Conservation (phyloP, 352 stramenopile species). For the Blastocystis sp. region DNA sequence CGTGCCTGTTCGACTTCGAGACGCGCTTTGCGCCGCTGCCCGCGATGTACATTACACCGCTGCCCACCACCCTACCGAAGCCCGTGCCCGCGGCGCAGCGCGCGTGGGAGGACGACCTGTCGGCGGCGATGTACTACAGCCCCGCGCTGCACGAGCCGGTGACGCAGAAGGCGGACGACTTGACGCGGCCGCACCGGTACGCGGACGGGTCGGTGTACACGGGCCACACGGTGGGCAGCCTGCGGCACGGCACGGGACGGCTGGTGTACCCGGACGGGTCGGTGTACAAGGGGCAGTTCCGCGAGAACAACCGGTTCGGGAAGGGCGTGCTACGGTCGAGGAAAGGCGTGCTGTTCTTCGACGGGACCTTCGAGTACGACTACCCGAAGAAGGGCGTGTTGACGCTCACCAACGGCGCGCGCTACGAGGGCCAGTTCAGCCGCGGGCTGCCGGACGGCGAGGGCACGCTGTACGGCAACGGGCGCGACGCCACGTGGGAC, state of each 20-base stretch:
- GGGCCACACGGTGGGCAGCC: neutral
- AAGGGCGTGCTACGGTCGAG: slow-evolving; percentile 20
- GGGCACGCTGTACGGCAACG: slow-evolving; percentile 41
- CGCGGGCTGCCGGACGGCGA: slow-evolving; percentile 22
- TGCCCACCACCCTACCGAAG: too few species aligned
- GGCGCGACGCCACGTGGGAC: slow-evolving; percentile 15
- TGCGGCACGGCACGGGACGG: neutral
- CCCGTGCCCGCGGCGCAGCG: neutral
- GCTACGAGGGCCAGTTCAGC: slow-evolving; percentile 16
- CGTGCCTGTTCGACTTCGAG: too few species aligned
- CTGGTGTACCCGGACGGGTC: slow-evolving; percentile 34
- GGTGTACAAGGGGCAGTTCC: slow-evolving; percentile 28
- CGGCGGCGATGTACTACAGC: neutral
- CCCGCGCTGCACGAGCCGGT: neutral
- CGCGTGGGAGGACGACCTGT: slow-evolving; percentile 26
- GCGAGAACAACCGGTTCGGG: slow-evolving; percentile 1
- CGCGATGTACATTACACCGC: too few species aligned
- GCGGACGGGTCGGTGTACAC: slow-evolving; percentile 4
- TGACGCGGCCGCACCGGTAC: neutral
- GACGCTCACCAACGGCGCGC: slow-evolving; percentile 40
- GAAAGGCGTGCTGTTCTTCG: slow-evolving; percentile 14
- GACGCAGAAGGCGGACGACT: neutral
- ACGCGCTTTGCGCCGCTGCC: too few species aligned
- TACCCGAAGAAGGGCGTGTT: slow-evolving; percentile 23
- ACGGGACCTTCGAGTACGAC: slow-evolving; percentile 22